Evolutionary conservation across 2,329 filamentous ascomycete genomes (phyloP).

Genomic region (Curvularia hawaiiensis): DNA sequence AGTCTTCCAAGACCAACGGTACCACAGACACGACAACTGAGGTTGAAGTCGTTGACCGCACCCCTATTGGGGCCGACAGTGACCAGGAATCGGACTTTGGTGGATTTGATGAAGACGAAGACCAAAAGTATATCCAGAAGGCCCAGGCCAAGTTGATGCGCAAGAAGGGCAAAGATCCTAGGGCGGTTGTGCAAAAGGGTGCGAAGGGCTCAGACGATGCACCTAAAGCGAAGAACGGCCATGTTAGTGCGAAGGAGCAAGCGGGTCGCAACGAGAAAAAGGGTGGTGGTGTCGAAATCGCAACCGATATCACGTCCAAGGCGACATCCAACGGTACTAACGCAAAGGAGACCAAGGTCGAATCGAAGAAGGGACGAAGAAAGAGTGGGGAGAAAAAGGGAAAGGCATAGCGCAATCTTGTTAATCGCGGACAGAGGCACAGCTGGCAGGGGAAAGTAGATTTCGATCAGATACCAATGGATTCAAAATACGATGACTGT

Average conservation of each 20-base stretch:
- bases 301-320: conserved; percentile 6
- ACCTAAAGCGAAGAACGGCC: conserved; percentile 8
- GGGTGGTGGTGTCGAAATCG: conserved; percentile 13
- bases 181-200: conserved; percentile 35
- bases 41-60: conserved; percentile 66
- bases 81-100: conserved; percentile 52
- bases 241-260: conserved; percentile 13
- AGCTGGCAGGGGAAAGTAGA: neutral
- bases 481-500: neutral
- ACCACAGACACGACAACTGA: conserved; percentile 50
- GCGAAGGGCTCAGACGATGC: conserved; percentile 20
- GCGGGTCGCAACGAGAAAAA: conserved; percentile 21
- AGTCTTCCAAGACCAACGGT: conserved; percentile 38
- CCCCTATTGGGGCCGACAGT: conserved; percentile 62
- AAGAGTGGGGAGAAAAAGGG: conserved; percentile 29
- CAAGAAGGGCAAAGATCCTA: conserved; percentile 56
- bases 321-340: conserved; percentile 8
- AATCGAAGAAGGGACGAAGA: conserved; percentile 25
- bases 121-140: conserved; percentile 54
- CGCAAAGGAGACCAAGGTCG: conserved; percentile 21
- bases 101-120: conserved; percentile 58
- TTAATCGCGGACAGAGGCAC: neutral
- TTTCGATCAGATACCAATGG: conserved; percentile 7
- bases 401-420: conserved; percentile 19
- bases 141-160: conserved; percentile 50